A percentile compares a stretch with the other conserved stretches of the same genome.
phyloP scores from a whole-genome alignment of 1,284 basidiomycete species.

The Cutaneotrichosporon sp. region DNA sequence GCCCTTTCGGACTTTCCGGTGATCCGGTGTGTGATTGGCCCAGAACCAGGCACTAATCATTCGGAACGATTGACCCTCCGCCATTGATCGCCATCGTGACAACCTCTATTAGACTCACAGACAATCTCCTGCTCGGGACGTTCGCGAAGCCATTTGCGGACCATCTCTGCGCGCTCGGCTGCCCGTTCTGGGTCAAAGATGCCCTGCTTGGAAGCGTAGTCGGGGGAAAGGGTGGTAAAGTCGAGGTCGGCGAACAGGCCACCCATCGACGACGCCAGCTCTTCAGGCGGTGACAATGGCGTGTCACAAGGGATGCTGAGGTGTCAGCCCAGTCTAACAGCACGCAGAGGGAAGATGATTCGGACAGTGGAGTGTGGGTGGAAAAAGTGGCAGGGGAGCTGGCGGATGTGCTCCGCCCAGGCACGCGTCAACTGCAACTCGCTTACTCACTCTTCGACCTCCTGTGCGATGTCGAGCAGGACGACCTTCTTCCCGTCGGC shows the following conservation, averaged over 20 bases:
- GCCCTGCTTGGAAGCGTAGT: slow-evolving; percentile 45
- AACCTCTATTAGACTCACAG: slow-evolving; percentile 20
- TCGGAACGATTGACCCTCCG: too few species aligned
- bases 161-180: slow-evolving; percentile 32
- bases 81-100: background rate
- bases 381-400: background rate
- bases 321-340: background rate
- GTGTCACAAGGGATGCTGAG: slow-evolving; percentile 46
- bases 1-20: too few species aligned
- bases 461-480: slow-evolving; percentile 43
- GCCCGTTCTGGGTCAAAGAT: slow-evolving; percentile 37
- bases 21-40: background rate
- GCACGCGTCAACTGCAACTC: background rate
- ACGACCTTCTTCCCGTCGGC: slow-evolving; percentile 37
- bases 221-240: slow-evolving; percentile 34
- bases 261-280: slow-evolving; percentile 33
- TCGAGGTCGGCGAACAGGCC: slow-evolving; percentile 43
- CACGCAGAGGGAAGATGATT: background rate
- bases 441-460: slow-evolving; percentile 41
- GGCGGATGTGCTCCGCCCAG: background rate
- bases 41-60: background rate
- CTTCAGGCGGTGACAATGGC: slow-evolving; percentile 30
- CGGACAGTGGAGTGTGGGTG: background rate
- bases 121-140: slow-evolving; percentile 46
- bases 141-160: slow-evolving; percentile 41